Evolutionary conservation across 306 rosid species (phyloP).

Genomic region (Betula pendula): DNA sequence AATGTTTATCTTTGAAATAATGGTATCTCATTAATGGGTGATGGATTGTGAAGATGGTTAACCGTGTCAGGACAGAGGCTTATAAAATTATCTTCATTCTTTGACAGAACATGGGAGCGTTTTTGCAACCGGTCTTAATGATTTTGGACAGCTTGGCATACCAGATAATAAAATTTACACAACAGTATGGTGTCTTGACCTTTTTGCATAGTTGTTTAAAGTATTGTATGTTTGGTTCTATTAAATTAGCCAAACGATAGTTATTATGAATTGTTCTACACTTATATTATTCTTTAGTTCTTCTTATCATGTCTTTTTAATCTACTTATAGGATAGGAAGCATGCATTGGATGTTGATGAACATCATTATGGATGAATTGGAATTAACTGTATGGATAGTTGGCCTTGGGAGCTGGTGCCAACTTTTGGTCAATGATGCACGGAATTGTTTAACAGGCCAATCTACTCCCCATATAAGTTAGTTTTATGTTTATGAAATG

Average conservation of each 20-base stretch:
- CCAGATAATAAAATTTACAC: constrained; percentile 49
- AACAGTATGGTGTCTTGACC: constrained; percentile 45
- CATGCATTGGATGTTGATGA: neutral
- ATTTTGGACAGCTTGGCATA: constrained; percentile 84
- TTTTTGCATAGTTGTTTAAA: constrained; percentile 7
- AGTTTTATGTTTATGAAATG: neutral
- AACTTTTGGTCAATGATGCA: neutral
- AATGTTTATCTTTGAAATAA: no score
- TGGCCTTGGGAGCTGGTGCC: neutral
- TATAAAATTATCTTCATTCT: constrained; percentile 42
- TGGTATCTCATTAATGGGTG: neutral
- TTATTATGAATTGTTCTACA: neutral
- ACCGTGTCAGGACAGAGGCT: constrained; percentile 42
- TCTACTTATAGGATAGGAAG: neutral
- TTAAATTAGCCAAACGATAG: neutral
- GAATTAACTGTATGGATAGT: neutral
- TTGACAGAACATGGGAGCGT: constrained; percentile 70
- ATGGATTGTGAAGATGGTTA: constrained; percentile 45
- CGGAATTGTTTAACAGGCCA: neutral
- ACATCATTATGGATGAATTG: neutral
- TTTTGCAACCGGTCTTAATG: constrained; percentile 88
- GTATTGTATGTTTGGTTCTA: neutral
- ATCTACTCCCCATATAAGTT: neutral
- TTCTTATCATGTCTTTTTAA: neutral
- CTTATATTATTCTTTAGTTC: neutral